Evolutionary conservation across 768 basidiomycete genomes (phyloP).

Genomic region (Calocybe indica): DNA sequence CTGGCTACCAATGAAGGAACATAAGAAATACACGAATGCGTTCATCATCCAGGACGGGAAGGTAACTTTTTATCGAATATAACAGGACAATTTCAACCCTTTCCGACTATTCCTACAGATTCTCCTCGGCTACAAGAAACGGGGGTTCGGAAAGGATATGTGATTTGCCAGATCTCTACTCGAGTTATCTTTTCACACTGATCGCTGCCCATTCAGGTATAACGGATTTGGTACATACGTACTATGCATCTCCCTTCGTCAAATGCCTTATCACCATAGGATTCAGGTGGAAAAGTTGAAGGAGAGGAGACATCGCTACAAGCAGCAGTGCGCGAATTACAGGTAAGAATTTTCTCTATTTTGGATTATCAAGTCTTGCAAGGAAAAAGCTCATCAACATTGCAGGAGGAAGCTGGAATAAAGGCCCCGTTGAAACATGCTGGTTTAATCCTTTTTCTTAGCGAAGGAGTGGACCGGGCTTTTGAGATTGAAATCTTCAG

Average conservation of each 20-base stretch:
- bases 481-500: slow-evolving; percentile 72
- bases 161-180: slow-evolving; percentile 21
- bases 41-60: slow-evolving; percentile 53
- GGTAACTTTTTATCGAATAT: slow-evolving; percentile 19
- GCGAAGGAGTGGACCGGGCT: slow-evolving; percentile 46
- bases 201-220: slow-evolving; percentile 39
- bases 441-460: slow-evolving; percentile 62
- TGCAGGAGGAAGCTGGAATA: slow-evolving; percentile 81
- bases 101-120: slow-evolving; percentile 32
- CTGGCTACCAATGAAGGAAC: slow-evolving; percentile 41
- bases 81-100: background rate
- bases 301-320: slow-evolving; percentile 57
- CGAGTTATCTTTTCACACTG: background rate
- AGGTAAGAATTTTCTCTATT: slow-evolving; percentile 28
- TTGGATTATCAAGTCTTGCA: background rate
- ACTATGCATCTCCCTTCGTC: no score
- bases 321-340: slow-evolving; percentile 73
- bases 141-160: slow-evolving; percentile 67
- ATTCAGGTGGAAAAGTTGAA: slow-evolving; percentile 71
- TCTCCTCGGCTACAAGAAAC: slow-evolving; percentile 72
- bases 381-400: no score
- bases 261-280: no score
- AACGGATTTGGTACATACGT: slow-evolving; percentile 69
- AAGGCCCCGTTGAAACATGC: slow-evolving; percentile 54
- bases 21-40: slow-evolving; percentile 62